Base-by-base conservation (phyloP, 306 rosid genomes). In the Cicer chorassanicum region DNA sequence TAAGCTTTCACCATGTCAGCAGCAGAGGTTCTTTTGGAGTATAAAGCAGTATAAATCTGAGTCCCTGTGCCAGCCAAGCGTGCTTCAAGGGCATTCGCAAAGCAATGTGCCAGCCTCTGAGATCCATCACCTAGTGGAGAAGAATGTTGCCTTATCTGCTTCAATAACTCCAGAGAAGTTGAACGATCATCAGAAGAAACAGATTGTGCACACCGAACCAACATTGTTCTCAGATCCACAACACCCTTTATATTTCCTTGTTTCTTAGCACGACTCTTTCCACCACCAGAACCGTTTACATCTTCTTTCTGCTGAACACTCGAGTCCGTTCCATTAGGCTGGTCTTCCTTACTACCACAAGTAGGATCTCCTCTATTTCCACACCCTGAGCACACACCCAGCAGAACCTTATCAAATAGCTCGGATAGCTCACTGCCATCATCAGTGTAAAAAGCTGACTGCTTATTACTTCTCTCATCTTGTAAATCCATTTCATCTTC, bases 81-180 rank as follows among this genome's bases (percentile, higher is more conserved):
- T 1, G 91, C 90, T 45, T 88, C 91, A 67, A 92, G 92, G 61
- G 84, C 86, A 65, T 87, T 81, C 4, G 89, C 89, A 34, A 92
- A 86, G 87, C 62, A 90, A 85, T 88, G 82, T 43, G 94, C 94
- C 85, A 86, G 39, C 72, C 92, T 92, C 81, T 87, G 90, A 36
- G 85, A 40, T 3, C 89, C 91, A 65, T 90, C 92, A 2, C 98
- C 98, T 14, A 41, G 7, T 14, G 89, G 83, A 18, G 93, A 83
- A 51, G 91, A 84, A 74, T 90, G 86, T 61, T 83, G 87, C 88
- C 89, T 86, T 60, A 92, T 89, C 86, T 90, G 87, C 80, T 78
- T 80, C 4, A 92, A 72, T 40, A 89, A 65, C 62, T 90, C 96
- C 78, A 12, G 71, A 69, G 90, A 90, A 65, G 84, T 84, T 11